Percentiles rank a stretch among this genome's conserved stretches.
Evolutionary conservation across 139 green algal species (phyloP).

Genomic region (Desmodesmus armatus): DNA sequence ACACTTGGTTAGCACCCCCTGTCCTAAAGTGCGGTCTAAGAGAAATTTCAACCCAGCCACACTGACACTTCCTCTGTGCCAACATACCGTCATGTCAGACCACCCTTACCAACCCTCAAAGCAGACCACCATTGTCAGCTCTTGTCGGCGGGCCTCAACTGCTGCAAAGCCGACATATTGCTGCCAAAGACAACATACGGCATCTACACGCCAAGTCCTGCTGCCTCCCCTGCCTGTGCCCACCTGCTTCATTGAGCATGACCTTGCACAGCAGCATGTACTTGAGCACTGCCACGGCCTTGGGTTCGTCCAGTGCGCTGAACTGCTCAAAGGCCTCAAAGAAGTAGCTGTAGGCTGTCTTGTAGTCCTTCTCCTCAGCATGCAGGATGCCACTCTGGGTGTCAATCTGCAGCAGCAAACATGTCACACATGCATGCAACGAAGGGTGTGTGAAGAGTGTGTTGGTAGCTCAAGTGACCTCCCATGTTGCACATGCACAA

Average conservation of each 20-base stretch:
- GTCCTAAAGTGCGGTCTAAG: too few relatives aligned
- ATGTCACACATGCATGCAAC: neutral
- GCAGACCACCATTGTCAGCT: too few relatives aligned
- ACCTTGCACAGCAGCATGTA: conserved; percentile 99
- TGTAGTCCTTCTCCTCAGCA: conserved; percentile 98
- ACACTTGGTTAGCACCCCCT: too few relatives aligned
- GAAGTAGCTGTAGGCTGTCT: conserved; percentile 99
- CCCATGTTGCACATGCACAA: too few relatives aligned
- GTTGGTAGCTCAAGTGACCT: too few relatives aligned
- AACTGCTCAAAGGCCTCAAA: conserved; percentile 97
- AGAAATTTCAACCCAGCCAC: too few relatives aligned
- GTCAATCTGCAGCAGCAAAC: conserved; percentile 92
- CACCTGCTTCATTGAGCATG: conserved; percentile 62
- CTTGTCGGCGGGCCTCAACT: neutral
- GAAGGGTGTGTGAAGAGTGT: neutral
- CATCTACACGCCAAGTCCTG: too few relatives aligned
- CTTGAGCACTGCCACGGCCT: conserved; percentile 90
- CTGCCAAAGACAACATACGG: neutral
- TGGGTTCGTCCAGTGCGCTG: conserved; percentile 81
- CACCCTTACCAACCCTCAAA: too few relatives aligned
- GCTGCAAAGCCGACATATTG: neutral
- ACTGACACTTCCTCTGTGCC: too few relatives aligned
- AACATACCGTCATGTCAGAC: too few relatives aligned
- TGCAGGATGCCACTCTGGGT: conserved; percentile 94
- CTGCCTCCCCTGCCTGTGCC: neutral